These are phyloP conservation scores for Lactifluus rugatus DNA, from an alignment of 768 basidiomycete genomes.

Conservation along the genomic window DNA sequence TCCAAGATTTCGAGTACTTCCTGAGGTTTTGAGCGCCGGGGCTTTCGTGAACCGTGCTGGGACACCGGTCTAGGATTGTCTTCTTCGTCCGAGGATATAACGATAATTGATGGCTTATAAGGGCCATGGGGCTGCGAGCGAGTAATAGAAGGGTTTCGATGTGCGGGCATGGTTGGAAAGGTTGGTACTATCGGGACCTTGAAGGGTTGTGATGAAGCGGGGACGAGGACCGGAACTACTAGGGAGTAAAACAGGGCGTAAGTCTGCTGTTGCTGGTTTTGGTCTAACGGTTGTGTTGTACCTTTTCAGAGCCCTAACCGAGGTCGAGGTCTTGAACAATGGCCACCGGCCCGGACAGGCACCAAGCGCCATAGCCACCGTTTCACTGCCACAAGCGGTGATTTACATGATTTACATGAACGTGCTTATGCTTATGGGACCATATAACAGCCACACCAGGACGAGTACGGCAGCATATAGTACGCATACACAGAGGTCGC, in stretches of 20 bases:
- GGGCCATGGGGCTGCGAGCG: background rate
- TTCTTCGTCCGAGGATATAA: constrained; percentile 16
- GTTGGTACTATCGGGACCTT: background rate
- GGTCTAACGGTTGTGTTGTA: too few species aligned
- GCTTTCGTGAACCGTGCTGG: background rate
- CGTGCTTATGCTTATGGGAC: too few species aligned
- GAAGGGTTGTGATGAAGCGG: background rate
- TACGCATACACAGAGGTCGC: too few species aligned
- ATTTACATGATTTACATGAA: too few species aligned
- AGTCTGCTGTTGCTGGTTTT: background rate
- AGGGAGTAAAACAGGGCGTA: background rate
- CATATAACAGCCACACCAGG: too few species aligned
- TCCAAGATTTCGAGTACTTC: constrained; percentile 8
- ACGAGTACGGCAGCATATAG: too few species aligned
- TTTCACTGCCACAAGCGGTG: too few species aligned
- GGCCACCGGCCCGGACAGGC: too few species aligned
- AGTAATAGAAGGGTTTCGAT: background rate
- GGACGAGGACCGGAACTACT: background rate
- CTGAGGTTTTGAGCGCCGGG: background rate
- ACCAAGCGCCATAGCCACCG: too few species aligned
- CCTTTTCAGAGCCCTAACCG: too few species aligned
- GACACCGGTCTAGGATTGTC: background rate
- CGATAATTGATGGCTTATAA: constrained; percentile 4
- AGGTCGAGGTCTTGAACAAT: too few species aligned
- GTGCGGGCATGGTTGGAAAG: constrained; percentile 2